phyloP scores from a whole-genome alignment of 148 eudicot species.

The Diospyros kaki region DNA sequence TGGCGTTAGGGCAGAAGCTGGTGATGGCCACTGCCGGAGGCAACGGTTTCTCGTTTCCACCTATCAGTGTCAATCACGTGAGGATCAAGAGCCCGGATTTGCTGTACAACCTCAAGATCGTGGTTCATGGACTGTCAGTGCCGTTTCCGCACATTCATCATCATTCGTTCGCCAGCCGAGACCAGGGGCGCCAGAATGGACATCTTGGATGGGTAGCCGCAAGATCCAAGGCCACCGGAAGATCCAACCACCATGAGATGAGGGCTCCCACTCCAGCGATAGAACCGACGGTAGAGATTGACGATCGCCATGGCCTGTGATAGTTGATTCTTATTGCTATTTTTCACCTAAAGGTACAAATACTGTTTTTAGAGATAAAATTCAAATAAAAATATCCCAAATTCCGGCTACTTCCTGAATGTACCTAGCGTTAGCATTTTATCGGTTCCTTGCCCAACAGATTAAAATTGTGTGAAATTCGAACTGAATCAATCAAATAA shows the following conservation, averaged over 20 bases:
- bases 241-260: neutral
- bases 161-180: neutral
- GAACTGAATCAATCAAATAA: too few relatives aligned
- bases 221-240: neutral
- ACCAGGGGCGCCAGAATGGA: neutral
- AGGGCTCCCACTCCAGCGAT: neutral
- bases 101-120: conserved; percentile 58
- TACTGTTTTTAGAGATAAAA: too few relatives aligned
- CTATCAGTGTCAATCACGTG: conserved; percentile 64
- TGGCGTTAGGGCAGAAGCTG: conserved; percentile 45
- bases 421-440: too few relatives aligned
- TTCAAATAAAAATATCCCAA: too few relatives aligned
- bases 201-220: too few relatives aligned
- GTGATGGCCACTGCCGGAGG: conserved; percentile 51
- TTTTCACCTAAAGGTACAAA: too few relatives aligned
- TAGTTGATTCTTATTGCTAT: neutral
- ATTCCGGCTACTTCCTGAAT: too few relatives aligned
- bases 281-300: neutral
- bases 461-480: too few relatives aligned
- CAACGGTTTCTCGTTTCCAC: conserved; percentile 10
- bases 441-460: too few relatives aligned
- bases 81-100: conserved; percentile 53
- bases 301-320: conserved; percentile 3
- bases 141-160: neutral
- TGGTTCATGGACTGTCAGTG: conserved; percentile 52